A percentile compares a stretch with the other conserved stretches of the same genome.
Conservation (phyloP, 2,329 filamentous ascomycete species). For the Penicillium sp. region DNA sequence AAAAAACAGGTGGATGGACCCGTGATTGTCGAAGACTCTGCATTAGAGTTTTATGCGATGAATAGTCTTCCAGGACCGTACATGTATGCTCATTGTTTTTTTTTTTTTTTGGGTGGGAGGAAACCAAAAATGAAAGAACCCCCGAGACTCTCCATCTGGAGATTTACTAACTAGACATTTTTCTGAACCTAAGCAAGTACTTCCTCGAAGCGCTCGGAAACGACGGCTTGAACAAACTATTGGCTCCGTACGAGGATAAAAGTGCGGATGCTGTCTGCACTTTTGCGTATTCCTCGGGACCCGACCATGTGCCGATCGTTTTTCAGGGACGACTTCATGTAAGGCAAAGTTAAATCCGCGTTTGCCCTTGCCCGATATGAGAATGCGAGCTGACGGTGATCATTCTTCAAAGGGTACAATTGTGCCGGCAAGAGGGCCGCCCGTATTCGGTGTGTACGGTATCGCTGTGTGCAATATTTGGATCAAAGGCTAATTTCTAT, state of each 20-base stretch:
- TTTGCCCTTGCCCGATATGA: neutral
- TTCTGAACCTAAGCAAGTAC: conserved; percentile 61
- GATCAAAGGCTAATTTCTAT: too few relatives aligned
- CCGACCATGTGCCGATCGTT: conserved; percentile 67
- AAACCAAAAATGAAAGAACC: too few relatives aligned
- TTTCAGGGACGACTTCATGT: conserved; percentile 61
- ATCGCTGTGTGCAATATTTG: too few relatives aligned
- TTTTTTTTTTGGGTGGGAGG: conserved; percentile 28
- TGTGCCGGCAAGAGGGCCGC: conserved; percentile 66
- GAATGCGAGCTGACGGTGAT: neutral
- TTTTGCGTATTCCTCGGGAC: conserved; percentile 76
- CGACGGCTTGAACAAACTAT: conserved; percentile 70
- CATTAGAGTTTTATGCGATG: conserved; percentile 77
- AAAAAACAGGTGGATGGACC: conserved; percentile 61
- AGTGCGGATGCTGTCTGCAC: conserved; percentile 83
- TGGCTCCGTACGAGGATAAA: conserved; percentile 76
- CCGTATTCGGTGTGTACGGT: conserved; percentile 63
- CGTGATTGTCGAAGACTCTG: conserved; percentile 84
- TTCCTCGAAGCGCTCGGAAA: conserved; percentile 74
- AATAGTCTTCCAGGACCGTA: conserved; percentile 79
- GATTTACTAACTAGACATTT: too few relatives aligned
- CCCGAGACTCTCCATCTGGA: too few relatives aligned
- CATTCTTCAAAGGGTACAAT: conserved; percentile 55
- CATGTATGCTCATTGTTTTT: conserved; percentile 51
- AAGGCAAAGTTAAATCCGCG: neutral